Conservation (phyloP, 2,329 filamentous ascomycete species). For the Fusarium metavorans region DNA sequence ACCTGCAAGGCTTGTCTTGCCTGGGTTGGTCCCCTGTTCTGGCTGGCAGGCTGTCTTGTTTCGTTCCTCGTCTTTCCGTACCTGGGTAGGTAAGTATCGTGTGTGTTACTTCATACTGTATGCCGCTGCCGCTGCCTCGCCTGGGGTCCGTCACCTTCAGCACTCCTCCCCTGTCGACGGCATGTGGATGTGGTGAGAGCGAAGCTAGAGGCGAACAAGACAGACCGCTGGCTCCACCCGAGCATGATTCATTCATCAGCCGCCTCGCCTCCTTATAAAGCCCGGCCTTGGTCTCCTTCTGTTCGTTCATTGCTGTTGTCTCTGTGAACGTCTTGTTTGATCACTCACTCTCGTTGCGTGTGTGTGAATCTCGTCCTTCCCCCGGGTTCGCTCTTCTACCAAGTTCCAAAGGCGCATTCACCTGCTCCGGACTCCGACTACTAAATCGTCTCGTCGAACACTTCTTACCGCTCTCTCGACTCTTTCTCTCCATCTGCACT, state of each 20-base stretch:
- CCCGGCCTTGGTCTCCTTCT: slow-evolving; percentile 24
- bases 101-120: slow-evolving; percentile 34
- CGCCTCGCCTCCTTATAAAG: slow-evolving; percentile 45
- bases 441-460: slow-evolving; percentile 6
- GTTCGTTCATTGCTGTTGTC: background rate
- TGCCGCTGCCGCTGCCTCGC: slow-evolving; percentile 16
- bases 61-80: slow-evolving; percentile 2
- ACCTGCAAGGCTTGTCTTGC: slow-evolving; percentile 10
- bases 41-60: background rate
- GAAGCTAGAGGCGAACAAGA: slow-evolving; percentile 44
- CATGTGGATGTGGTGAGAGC: slow-evolving; percentile 37
- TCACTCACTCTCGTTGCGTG: slow-evolving; percentile 30
- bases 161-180: slow-evolving; percentile 24
- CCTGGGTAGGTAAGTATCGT: background rate
- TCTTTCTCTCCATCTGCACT: slow-evolving; percentile 8
- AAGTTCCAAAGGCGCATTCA: slow-evolving; percentile 30
- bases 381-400: slow-evolving; percentile 18
- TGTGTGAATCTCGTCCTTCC: slow-evolving; percentile 15
- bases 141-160: slow-evolving; percentile 27
- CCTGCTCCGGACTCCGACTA: slow-evolving; percentile 13
- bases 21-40: background rate
- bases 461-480: slow-evolving; percentile 22
- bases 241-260: slow-evolving; percentile 49
- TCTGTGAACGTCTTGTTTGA: slow-evolving; percentile 25
- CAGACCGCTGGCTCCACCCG: slow-evolving; percentile 41